Evolutionary conservation across 805 yeast genomes (phyloP).

Genomic region (Candida sithepensis): DNA sequence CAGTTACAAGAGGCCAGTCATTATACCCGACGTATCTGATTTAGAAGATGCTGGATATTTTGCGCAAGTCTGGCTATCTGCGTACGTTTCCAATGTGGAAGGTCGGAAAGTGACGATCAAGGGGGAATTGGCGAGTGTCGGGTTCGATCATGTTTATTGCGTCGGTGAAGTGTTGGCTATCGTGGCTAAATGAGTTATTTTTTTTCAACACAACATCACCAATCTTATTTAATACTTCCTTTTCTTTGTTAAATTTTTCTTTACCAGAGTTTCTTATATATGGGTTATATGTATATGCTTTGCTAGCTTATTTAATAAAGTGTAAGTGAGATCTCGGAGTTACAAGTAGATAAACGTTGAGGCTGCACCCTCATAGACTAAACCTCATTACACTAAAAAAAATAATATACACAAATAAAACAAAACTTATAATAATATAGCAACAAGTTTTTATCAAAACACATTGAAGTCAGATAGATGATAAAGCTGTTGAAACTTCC

Average conservation of each 20-base stretch:
- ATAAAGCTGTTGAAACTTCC: too few species aligned
- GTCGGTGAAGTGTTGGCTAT: slow-evolving; percentile 24
- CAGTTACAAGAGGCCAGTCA: slow-evolving; percentile 34
- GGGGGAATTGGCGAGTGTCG: slow-evolving; percentile 17
- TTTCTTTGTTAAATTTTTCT: not conserved
- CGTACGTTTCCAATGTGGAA: not conserved
- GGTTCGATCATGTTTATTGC: slow-evolving; percentile 19
- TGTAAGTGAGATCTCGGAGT: too few species aligned
- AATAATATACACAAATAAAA: too few species aligned
- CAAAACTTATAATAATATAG: too few species aligned
- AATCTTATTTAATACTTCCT: not conserved
- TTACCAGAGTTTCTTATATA: not conserved
- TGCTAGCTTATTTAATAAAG: too few species aligned
- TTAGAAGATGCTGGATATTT: slow-evolving; percentile 4
- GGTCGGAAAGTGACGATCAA: slow-evolving; percentile 18
- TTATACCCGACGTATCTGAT: slow-evolving; percentile 8
- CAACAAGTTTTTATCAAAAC: not conserved
- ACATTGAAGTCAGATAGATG: not conserved
- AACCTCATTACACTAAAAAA: too few species aligned
- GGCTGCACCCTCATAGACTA: too few species aligned
- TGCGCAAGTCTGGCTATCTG: not conserved
- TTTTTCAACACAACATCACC: too few species aligned
- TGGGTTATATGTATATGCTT: too few species aligned
- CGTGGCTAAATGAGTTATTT: slow-evolving; percentile 21
- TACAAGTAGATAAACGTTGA: too few species aligned